These are phyloP conservation scores for Lentinula boryana DNA, from an alignment of 768 basidiomycete genomes.

Conservation along the genomic window DNA sequence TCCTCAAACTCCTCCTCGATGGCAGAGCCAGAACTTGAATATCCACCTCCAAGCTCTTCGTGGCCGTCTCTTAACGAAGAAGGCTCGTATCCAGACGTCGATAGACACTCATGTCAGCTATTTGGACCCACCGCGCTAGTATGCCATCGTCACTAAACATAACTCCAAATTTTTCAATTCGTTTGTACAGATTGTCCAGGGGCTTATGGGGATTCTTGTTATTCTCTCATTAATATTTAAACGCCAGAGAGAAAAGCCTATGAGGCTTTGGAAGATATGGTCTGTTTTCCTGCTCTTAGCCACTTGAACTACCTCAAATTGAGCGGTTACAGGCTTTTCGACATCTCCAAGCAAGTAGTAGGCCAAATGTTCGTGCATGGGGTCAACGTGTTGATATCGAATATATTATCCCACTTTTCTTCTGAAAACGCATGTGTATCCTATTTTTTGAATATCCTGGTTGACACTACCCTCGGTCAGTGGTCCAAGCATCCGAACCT, in stretches of 20 bases:
- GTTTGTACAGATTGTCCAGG: conserved; percentile 71
- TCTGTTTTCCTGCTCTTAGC: conserved; percentile 24
- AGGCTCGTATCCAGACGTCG: conserved; percentile 32
- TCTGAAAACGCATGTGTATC: conserved; percentile 83
- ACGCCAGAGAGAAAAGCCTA: conserved; percentile 78
- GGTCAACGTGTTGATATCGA: conserved; percentile 74
- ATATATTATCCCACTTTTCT: conserved; percentile 61
- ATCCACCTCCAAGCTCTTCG: not conserved
- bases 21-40: conserved; percentile 1
- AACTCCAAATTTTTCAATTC: conserved; percentile 40
- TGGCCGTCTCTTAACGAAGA: not conserved
- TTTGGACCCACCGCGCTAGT: conserved; percentile 49
- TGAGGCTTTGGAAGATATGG: conserved; percentile 93
- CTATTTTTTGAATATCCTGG: conserved; percentile 89
- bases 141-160: conserved; percentile 32
- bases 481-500: not conserved
- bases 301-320: conserved; percentile 9
- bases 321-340: conserved; percentile 61
- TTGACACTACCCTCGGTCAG: conserved; percentile 89
- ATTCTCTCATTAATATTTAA: conserved; percentile 83
- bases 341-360: conserved; percentile 87
- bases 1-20: not conserved
- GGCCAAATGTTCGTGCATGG: conserved; percentile 82
- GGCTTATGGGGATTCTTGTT: conserved; percentile 86
- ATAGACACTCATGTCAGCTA: conserved; percentile 43